A percentile compares a stretch with the other conserved stretches of the same genome.
Conservation (phyloP, 768 basidiomycete species). For the Suillus lakei region DNA sequence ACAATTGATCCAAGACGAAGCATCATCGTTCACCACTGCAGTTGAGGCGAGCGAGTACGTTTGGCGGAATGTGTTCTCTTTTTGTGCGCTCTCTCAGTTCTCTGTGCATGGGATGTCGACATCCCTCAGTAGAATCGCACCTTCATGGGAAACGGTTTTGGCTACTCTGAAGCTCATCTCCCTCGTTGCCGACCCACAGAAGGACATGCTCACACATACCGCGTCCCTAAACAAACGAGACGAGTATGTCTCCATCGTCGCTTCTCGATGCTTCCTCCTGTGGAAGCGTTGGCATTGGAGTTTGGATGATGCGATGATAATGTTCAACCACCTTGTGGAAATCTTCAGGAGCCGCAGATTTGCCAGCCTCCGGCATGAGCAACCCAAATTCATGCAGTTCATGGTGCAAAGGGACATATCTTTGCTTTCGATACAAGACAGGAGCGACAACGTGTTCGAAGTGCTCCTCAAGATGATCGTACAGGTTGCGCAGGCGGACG, state of each 20-base stretch:
- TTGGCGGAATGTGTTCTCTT: constrained; percentile 72
- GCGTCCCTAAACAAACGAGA: constrained; percentile 60
- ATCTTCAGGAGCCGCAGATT: constrained; percentile 82
- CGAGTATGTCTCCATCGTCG: constrained; percentile 69
- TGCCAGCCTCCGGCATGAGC: constrained; percentile 66
- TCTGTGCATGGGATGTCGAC: constrained; percentile 55
- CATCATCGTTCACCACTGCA: constrained; percentile 33
- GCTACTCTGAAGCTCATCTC: constrained; percentile 63
- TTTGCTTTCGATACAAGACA: constrained; percentile 53
- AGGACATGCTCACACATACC: constrained; percentile 44
- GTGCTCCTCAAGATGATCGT: constrained; percentile 82
- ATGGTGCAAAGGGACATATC: constrained; percentile 58
- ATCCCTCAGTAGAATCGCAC: constrained; percentile 44
- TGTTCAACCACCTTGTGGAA: constrained; percentile 68
- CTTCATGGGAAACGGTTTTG: constrained; percentile 70
- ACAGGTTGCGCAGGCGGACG: constrained; percentile 51
- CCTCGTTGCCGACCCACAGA: constrained; percentile 50
- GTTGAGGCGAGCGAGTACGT: constrained; percentile 62
- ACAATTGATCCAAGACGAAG: constrained; percentile 33
- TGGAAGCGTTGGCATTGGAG: constrained; percentile 80
- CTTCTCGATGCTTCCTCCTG: constrained; percentile 75
- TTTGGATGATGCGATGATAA: constrained; percentile 54
- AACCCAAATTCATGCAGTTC: constrained; percentile 73
- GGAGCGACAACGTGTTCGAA: constrained; percentile 73
- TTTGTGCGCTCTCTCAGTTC: constrained; percentile 83